phyloP scores from a whole-genome alignment of 805 yeast species.

The Danielia oregonensis region DNA sequence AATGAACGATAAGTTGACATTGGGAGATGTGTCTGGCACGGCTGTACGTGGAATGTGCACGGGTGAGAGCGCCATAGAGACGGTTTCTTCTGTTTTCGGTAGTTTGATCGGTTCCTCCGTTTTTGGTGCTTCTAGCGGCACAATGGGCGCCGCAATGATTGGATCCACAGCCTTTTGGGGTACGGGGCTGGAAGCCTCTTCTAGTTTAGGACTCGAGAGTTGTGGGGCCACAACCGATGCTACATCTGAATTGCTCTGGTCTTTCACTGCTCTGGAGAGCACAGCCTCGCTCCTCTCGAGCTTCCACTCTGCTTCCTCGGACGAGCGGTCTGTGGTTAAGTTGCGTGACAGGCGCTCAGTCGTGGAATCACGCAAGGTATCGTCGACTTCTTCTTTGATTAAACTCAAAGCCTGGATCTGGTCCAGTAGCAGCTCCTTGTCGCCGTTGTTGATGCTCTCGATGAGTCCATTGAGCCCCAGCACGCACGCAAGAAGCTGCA shows the following conservation, averaged over 20 bases:
- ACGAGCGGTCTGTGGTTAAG: not conserved
- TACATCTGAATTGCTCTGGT: not conserved
- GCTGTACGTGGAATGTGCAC: constrained; percentile 1
- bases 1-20: constrained; percentile 20
- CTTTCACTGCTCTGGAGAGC: not conserved
- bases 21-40: constrained; percentile 16
- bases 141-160: not conserved
- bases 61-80: constrained; percentile 2
- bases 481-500: constrained; percentile 5
- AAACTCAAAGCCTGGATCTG: not conserved
- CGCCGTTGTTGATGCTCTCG: constrained; percentile 27
- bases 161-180: not conserved
- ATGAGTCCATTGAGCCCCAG: constrained; percentile 8
- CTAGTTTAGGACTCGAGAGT: not conserved
- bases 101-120: not conserved
- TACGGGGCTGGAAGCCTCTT: too few species aligned
- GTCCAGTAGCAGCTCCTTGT: constrained; percentile 4
- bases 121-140: too few species aligned
- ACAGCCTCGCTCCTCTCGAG: constrained; percentile 5
- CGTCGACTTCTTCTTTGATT: not conserved
- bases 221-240: not conserved
- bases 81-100: not conserved
- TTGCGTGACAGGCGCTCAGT: too few species aligned
- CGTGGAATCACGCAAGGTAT: too few species aligned
- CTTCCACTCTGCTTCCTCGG: constrained; percentile 7